These are phyloP conservation scores for Talaromyces funiculosus DNA, from an alignment of 2,329 filamentous ascomycete species.

Conservation along the genomic window DNA sequence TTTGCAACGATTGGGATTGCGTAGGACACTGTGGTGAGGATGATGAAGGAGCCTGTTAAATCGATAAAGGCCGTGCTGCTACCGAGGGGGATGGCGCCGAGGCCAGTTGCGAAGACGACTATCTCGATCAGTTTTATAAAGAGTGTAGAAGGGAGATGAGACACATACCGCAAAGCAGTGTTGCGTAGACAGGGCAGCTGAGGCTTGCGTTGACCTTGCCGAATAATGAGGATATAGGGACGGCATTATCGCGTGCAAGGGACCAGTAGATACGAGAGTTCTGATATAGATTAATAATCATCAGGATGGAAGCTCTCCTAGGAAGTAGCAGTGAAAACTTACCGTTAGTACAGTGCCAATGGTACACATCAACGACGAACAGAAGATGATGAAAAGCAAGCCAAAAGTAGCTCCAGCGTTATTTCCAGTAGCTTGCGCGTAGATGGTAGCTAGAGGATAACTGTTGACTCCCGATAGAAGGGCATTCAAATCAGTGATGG, in stretches of 20 bases:
- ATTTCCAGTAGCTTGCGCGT: slow-evolving; percentile 52
- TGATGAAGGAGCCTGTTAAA: slow-evolving; percentile 27
- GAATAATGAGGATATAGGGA: slow-evolving; percentile 46
- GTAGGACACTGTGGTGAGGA: slow-evolving; percentile 44
- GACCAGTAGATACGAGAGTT: slow-evolving; percentile 44
- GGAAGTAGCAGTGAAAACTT: neutral
- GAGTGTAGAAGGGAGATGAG: neutral
- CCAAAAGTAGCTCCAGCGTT: slow-evolving; percentile 45
- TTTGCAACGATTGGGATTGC: slow-evolving; percentile 44
- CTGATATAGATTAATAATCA: neutral
- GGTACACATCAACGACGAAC: slow-evolving; percentile 7
- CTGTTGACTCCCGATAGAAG: slow-evolving; percentile 28
- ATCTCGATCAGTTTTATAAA: slow-evolving; percentile 16
- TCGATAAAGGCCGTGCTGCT: slow-evolving; percentile 62
- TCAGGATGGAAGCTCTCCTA: too few species aligned
- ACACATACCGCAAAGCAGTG: slow-evolving; percentile 25
- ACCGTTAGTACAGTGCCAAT: slow-evolving; percentile 40
- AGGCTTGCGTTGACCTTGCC: slow-evolving; percentile 44
- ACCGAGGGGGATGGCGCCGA: slow-evolving; percentile 60
- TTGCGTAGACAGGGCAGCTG: slow-evolving; percentile 48
- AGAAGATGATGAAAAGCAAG: slow-evolving; percentile 40
- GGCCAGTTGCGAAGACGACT: slow-evolving; percentile 28
- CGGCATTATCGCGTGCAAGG: slow-evolving; percentile 51
- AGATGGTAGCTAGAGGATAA: slow-evolving; percentile 62
- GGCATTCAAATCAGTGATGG: slow-evolving; percentile 43